Evolutionary conservation across 176 grass and related monocot species (phyloP).

Genomic region (Cymbopogon citratus): DNA sequence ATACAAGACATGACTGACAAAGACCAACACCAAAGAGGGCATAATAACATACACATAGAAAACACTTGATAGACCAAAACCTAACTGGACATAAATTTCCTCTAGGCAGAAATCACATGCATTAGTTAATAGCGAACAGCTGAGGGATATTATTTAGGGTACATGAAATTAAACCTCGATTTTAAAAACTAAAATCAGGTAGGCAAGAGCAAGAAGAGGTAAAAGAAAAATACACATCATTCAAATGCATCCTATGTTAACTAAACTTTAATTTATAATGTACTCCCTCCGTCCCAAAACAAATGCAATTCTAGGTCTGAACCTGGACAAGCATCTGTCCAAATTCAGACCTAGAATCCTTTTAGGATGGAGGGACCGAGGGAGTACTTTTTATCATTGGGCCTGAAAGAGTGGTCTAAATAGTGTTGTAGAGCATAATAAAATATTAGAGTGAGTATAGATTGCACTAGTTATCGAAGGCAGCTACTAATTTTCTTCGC

Average conservation of each 20-base stretch:
- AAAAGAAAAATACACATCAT: neutral
- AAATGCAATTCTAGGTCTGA: neutral
- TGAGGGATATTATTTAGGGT: too few relatives aligned
- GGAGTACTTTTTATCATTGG: neutral
- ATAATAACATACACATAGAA: neutral
- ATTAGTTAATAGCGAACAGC: too few relatives aligned
- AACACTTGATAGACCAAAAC: neutral
- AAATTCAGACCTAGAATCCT: neutral
- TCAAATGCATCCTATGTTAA: neutral
- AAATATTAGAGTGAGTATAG: neutral
- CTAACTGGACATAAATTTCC: neutral
- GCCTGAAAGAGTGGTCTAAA: neutral
- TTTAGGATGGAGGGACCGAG: neutral
- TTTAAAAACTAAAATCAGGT: neutral
- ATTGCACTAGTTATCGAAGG: neutral
- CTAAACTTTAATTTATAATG: slow-evolving; percentile 1
- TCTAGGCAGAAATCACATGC: too few relatives aligned
- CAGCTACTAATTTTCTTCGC: neutral
- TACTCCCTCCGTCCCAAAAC: neutral
- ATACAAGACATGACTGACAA: neutral
- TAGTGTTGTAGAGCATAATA: neutral
- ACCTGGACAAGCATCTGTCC: neutral
- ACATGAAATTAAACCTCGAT: slow-evolving; percentile 6
- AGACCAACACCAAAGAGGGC: neutral
- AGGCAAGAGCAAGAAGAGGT: neutral